Base-by-base conservation (phyloP, 352 stramenopile genomes). In the Thalassiosira hispida region DNA sequence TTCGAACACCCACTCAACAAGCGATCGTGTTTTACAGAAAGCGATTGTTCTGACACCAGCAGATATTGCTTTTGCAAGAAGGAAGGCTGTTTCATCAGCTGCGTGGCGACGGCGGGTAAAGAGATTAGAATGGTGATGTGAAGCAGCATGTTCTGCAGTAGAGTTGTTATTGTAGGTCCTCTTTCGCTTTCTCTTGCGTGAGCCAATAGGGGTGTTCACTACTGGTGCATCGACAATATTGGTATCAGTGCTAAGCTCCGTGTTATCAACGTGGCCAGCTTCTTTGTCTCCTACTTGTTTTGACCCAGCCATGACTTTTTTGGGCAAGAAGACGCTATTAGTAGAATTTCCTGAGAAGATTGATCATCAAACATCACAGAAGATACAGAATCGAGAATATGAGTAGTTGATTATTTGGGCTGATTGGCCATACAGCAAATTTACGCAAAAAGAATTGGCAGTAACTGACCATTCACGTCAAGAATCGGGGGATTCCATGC, bases 21-120 rank as follows among this genome's bases (percentile, higher is more conserved):
- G 84, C 55, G 97, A 98, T 11, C 97, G 89, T 14, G 96, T 95
- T 65, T 95, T 96, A 57, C 95, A 98, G 85, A 99, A 99, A 1
- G 97, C 89, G 23, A 99, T 94, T 46, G 96, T 98, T 70, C 97
- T 92, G 12, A 98, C 85, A 35, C 94, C 73, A 49, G 94, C 84
- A 38, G 94, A 83, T 22, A 99, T 94, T 12, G 98, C 93, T 14
- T 91, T 87, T 55, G 96, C 82, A 6, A 99, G 92, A 22, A 99
- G 93, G 60, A 90, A 84, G 8, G 96, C 95, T 25, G 95, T 98
- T 73, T 93, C 88, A 71, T 93, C 88, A 9, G 88, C 88, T 55
- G 88, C 83, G 70, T 93, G 88, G 3, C 86, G 73, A 40, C 88
- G 75, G 14, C 59, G 57, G 27, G 55, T 77, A 20, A 84, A 74